Evolutionary conservation across 75 land plant species (phyloP), one percentile per base, ranked within the genome.

Genomic region (Selaginella tamariscina): DNA sequence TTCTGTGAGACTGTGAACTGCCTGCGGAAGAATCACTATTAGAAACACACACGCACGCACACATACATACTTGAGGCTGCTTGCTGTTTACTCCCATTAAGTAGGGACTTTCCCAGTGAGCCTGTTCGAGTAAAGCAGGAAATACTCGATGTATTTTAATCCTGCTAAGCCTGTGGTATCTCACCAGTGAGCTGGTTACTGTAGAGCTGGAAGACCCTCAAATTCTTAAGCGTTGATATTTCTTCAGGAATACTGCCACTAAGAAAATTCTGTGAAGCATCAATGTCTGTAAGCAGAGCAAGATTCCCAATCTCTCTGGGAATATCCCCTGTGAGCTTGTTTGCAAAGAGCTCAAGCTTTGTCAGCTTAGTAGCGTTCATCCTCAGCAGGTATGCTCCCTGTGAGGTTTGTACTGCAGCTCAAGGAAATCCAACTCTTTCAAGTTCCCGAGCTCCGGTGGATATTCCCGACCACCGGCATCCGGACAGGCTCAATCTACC

Each of bases 281-380:
- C 87, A 30, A 93, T 77, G 57, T 64, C 67, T 56, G 75, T 56
- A 1, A 93, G 71, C n/a, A 57, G 63, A 24, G 80, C 28, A 2
- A 93, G 73, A 24, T 84, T 85, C 5, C 86, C 71, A 29, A 93
- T 72, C 0, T 83, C 78, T 0, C 1, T 32, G 20, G 98, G 98
- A 0, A 93, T 54, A 27, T 56, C 56, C 1, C 98, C 98, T 2
- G 75, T 56, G 27, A 94, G 65, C 0, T 65, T 13, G 27, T 91
- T 87, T 33, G 28, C 18, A 55, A 79, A 94, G 2, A 87, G 75
- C 77, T 85, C 84, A 5, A 93, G 75, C 73, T 69, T 79, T 1
- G 1, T 32, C 32, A 89, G 79, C 69, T 65, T 29, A 0, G 81
- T 73, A 60, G 86, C 60, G 39, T 89, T 85, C n/a, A 86, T 88